phyloP scores from a whole-genome alignment of 768 basidiomycete species.

The Tulasnella sp. region DNA sequence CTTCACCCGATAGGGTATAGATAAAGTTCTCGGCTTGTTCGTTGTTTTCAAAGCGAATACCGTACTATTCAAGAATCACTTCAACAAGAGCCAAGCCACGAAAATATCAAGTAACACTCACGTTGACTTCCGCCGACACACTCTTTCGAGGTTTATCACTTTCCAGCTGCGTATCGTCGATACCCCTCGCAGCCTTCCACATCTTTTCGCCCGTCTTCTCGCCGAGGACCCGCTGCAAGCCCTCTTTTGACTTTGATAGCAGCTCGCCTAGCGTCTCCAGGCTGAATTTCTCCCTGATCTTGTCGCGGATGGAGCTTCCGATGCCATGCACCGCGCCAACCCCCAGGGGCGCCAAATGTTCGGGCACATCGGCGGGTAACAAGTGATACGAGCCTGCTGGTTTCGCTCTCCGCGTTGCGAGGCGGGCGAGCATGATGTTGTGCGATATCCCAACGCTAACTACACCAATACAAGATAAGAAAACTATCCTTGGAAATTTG shows the following conservation, averaged over 20 bases:
- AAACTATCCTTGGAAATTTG: background rate
- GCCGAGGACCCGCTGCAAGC: conserved; percentile 63
- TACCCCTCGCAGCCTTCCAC: conserved; percentile 69
- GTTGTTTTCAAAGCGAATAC: conserved; percentile 78
- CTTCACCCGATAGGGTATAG: conserved; percentile 62
- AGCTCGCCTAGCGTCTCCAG: conserved; percentile 54
- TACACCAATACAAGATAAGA: conserved; percentile 24
- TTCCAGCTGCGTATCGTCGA: conserved; percentile 69
- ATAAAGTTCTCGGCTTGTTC: conserved; percentile 74
- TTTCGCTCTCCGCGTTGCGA: conserved; percentile 85
- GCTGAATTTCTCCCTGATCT: conserved; percentile 69
- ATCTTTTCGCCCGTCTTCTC: conserved; percentile 72
- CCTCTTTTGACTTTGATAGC: conserved; percentile 47
- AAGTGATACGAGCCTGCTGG: conserved; percentile 82
- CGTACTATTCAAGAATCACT: conserved; percentile 51
- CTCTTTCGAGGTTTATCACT: conserved; percentile 79
- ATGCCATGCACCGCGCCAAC: conserved; percentile 82
- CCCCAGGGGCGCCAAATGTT: conserved; percentile 51
- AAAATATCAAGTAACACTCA: conserved; percentile 31
- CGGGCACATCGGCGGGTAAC: conserved; percentile 36
- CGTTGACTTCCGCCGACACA: conserved; percentile 91
- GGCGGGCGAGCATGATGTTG: conserved; percentile 83
- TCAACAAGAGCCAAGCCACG: background rate
- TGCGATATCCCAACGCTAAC: conserved; percentile 87
- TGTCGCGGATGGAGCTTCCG: conserved; percentile 60